A percentile compares a stretch with the other conserved stretches of the same genome.
phyloP scores from a whole-genome alignment of 1,284 basidiomycete genomes.

The Hymenochaete sp. region DNA sequence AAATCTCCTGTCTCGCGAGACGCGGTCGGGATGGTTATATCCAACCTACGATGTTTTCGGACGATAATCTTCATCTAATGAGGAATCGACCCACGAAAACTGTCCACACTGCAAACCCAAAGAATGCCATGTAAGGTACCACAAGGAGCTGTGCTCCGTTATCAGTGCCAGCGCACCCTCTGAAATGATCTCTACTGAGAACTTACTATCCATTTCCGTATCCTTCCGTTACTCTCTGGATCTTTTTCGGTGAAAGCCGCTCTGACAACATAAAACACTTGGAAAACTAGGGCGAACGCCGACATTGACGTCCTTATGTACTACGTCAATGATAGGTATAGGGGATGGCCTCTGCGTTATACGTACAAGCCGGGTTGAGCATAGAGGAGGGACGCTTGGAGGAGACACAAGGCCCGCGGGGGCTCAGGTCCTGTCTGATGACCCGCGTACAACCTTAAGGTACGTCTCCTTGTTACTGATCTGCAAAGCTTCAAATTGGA shows the following conservation, averaged over 20 bases:
- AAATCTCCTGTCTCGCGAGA: conserved; percentile 39
- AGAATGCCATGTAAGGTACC: conserved; percentile 34
- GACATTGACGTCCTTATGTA: conserved; percentile 32
- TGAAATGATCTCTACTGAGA: no score
- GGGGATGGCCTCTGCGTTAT: not conserved
- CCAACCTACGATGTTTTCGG: conserved; percentile 29
- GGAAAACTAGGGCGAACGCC: conserved; percentile 35
- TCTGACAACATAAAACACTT: conserved; percentile 38
- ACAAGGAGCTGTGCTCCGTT: conserved; percentile 31
- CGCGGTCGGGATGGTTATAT: conserved; percentile 27
- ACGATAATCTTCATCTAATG: not conserved
- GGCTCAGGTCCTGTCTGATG: conserved; percentile 37
- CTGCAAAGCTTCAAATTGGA: conserved; percentile 8
- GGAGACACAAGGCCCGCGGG: conserved; percentile 33
- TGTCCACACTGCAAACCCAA: conserved; percentile 32
- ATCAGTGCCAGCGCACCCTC: no score
- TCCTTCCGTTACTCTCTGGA: conserved; percentile 27
- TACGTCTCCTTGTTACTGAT: conserved; percentile 29
- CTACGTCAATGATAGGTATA: conserved; percentile 1
- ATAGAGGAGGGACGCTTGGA: conserved; percentile 41
- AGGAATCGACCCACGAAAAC: conserved; percentile 26
- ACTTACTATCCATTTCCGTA: conserved; percentile 29
- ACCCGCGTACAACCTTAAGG: conserved; percentile 33
- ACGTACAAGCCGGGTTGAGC: conserved; percentile 40
- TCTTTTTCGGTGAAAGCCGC: conserved; percentile 20